Percentiles rank a stretch among this genome's conserved stretches.
These are phyloP conservation scores for Suillus discolor DNA, from an alignment of 768 basidiomycete genomes.

Conservation along the genomic window DNA sequence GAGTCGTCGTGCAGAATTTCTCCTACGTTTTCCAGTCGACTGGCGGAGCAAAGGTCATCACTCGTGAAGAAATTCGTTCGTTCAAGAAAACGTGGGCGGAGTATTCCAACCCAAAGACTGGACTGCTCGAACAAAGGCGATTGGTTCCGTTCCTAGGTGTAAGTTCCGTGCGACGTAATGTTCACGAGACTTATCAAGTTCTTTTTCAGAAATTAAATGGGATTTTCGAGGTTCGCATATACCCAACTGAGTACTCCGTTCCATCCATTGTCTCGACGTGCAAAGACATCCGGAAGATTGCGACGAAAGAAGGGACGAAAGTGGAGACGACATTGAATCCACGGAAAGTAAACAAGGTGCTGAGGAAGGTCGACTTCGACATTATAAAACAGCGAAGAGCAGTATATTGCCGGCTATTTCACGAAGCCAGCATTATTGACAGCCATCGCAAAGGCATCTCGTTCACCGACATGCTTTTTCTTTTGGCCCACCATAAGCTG, in stretches of 20 bases:
- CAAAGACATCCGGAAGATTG: conserved; percentile 34
- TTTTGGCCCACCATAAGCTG: conserved; percentile 90
- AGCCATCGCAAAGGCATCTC: conserved; percentile 80
- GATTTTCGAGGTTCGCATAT: conserved; percentile 87
- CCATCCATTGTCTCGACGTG: conserved; percentile 59
- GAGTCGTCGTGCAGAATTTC: conserved; percentile 95
- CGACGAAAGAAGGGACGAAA: conserved; percentile 40
- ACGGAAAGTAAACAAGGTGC: conserved; percentile 54
- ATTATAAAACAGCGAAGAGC: conserved; percentile 67
- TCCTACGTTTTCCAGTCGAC: conserved; percentile 93
- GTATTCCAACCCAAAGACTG: conserved; percentile 77
- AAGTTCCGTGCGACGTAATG: conserved; percentile 30
- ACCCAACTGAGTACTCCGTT: conserved; percentile 69
- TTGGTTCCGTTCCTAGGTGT: conserved; percentile 86
- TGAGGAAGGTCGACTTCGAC: conserved; percentile 66
- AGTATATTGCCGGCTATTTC: conserved; percentile 76
- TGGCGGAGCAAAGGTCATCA: conserved; percentile 78
- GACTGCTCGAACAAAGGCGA: conserved; percentile 68
- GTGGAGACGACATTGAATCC: conserved; percentile 49
- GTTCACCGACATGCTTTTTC: conserved; percentile 85
- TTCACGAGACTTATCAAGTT: conserved; percentile 8
- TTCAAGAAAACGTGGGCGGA: conserved; percentile 96
- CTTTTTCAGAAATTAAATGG: conserved; percentile 71
- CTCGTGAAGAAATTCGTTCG: conserved; percentile 87
- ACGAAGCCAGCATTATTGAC: conserved; percentile 81